Base-by-base conservation (phyloP, 2,329 filamentous ascomycete species). In the Sporothrix phasma region DNA sequence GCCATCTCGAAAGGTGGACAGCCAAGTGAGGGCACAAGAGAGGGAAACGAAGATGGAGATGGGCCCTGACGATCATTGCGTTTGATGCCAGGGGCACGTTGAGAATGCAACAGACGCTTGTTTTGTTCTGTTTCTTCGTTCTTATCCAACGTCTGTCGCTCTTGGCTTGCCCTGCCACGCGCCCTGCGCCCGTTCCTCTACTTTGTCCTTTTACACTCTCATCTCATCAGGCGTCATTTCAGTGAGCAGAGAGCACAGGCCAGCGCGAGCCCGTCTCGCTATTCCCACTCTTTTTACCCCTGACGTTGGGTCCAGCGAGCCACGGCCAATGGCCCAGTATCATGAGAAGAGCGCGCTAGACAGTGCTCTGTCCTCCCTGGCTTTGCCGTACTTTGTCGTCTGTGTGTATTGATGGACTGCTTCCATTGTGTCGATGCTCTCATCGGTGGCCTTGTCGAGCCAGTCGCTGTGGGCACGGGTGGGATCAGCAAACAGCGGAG, bases 61-160 rank as follows among this genome's bases (percentile, higher is more conserved):
- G 34, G 54, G 37, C 37, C 54, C 54, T 58, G 54, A 58, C 54
- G 54, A 58, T 58, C 54, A 43, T 43, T 37, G 29, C 37, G 22
- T 26, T 24, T 58, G 37, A 22, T 22, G 54, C 54, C 39, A 58
- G 54, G 54, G 54, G 53, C 13, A 7, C 7, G 26, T 26, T 3
- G 26, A 19, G 17, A 37, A 13, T n/a, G 19, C n/a, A 31, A 51
- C 29, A 26, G 26, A 31, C 47, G 47, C 47, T 34, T 17, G 47
- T 34, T 53, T 17, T 17, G 8, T 4, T 11, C 34, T 4, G 3
- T 34, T n/a, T n/a, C n/a, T n/a, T n/a, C 26, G 26, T 34, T 54
- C 31, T 10, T 37, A n/a, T n/a, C n/a, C n/a, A n/a, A n/a, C n/a
- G n/a, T n/a, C n/a, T n/a, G 47, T 5, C n/a, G 47, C 24, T 54